phyloP scores from a whole-genome alignment of 306 rosid genomes.

The Malus asiatica region DNA sequence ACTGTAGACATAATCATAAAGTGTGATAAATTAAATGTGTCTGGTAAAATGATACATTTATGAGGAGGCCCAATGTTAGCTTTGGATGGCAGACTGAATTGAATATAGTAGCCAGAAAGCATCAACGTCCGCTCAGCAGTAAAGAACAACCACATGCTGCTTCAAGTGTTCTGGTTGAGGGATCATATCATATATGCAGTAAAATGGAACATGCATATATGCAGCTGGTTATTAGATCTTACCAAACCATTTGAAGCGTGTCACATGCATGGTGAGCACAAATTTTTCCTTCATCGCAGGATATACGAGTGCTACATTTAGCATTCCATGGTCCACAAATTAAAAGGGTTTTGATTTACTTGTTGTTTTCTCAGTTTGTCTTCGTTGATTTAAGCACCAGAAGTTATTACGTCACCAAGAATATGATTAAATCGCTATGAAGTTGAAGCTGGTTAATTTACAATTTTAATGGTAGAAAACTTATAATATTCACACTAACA shows the following conservation, averaged over 20 bases:
- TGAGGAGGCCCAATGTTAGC: conserved; percentile 9
- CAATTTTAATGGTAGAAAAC: too few relatives aligned
- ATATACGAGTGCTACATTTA: neutral
- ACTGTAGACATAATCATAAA: neutral
- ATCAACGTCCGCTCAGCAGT: neutral
- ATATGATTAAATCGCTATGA: neutral
- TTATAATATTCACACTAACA: neutral
- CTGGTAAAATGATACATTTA: neutral
- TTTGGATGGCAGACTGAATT: neutral
- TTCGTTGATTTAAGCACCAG: neutral
- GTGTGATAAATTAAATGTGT: conserved; percentile 7
- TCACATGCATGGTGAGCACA: neutral
- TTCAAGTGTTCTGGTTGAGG: neutral
- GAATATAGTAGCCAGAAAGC: neutral
- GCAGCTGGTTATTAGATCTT: too few relatives aligned
- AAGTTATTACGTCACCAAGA: neutral
- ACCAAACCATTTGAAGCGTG: neutral
- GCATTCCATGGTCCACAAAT: neutral
- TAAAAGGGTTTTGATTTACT: neutral
- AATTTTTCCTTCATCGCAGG: neutral
- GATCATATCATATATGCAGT: too few relatives aligned
- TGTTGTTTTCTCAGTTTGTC: neutral
- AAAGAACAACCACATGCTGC: neutral
- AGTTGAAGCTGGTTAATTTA: too few relatives aligned
- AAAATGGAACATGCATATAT: too few relatives aligned